Evolutionary conservation across 768 basidiomycete genomes (phyloP), one percentile per base, ranked within the genome.

Genomic region (Ramaria sp.): DNA sequence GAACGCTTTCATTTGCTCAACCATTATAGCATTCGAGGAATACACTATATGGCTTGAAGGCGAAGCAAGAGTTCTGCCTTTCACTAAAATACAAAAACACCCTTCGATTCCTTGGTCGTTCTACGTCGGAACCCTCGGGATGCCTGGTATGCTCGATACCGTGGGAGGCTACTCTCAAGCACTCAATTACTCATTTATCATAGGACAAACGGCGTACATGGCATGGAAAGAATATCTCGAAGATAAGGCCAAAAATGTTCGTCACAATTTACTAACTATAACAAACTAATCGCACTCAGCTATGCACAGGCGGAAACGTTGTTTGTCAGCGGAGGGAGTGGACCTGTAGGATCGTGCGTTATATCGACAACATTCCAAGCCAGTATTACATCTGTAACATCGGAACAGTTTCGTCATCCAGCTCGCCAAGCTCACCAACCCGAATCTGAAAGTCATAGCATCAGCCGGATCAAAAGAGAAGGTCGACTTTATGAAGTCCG

Each of bases 261-360:
- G 41, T 42, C 7, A 42, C 6, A 42, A 4, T 6, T 4, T 42
- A 15, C 5, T 17, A 34, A 5, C 5, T 34, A 11, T 15, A 19
- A 42, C 6, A 17, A 7, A 15, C 41, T 6, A 15, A 17, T 19
- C 13, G 13, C 31, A 50, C 2, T 17, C 12, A 30, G 9, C 11
- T 34, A n/a, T 27, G 15, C 11, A 34, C 45, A 75, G 71, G 80
- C 79, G 9, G 76, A 82, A 58, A 71, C 69, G 0, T 75, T 71
- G 15, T 82, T 79, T 59, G 72, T 83, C n/a, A 70, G 69, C 1
- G 68, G 76, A 3, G 79, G 71, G 0, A 70, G 73, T 10, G 76
- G 76, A 61, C 45, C 82, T 17, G 84, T 88, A 27, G 86, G 85
- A 60, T 78, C 79, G 79, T 82, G 63, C 42, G 80, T 70, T 10